Percentiles rank a stretch among this genome's conserved stretches.
Conservation (phyloP, 2,329 filamentous ascomycete species). For the Ramichloridium luteum region DNA sequence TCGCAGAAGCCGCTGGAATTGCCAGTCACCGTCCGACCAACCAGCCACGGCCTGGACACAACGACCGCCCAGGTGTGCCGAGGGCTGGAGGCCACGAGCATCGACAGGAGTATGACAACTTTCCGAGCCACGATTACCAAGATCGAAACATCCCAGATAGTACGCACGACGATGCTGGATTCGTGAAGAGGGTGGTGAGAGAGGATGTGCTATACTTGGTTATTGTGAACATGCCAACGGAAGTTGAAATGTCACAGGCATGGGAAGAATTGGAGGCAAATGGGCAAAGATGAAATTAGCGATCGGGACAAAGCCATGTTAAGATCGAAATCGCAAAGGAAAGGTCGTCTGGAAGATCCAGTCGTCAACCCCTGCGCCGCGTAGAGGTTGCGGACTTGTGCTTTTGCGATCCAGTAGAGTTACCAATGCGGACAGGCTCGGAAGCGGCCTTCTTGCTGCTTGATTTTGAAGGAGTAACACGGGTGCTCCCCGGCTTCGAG, state of each 20-base stretch:
- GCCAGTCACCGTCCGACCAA: neutral
- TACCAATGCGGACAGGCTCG: conserved; percentile 18
- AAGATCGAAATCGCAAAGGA: too few relatives aligned
- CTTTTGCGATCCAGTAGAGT: conserved; percentile 29
- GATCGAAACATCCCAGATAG: too few relatives aligned
- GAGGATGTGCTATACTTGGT: conserved; percentile 39
- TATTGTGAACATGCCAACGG: conserved; percentile 39
- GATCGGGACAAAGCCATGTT: too few relatives aligned
- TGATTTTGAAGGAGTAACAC: conserved; percentile 28
- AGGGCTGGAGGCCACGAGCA: too few relatives aligned
- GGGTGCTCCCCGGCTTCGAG: conserved; percentile 28
- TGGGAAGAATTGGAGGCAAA: conserved; percentile 11
- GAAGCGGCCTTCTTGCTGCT: conserved; percentile 25
- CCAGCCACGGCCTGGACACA: too few relatives aligned
- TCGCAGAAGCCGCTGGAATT: neutral
- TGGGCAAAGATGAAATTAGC: too few relatives aligned
- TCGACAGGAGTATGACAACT: too few relatives aligned
- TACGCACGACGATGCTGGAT: conserved; percentile 7
- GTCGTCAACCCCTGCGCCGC: conserved; percentile 21
- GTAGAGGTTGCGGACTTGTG: conserved; percentile 15
- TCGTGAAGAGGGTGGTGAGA: conserved; percentile 13
- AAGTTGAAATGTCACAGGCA: conserved; percentile 29
- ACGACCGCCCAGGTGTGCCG: too few relatives aligned
- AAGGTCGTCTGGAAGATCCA: neutral
- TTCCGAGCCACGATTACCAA: too few relatives aligned